A percentile compares a stretch with the other conserved stretches of the same genome.
These are phyloP conservation scores for Pythium plurisporium DNA, from an alignment of 352 stramenopile species.

Conservation along the genomic window DNA sequence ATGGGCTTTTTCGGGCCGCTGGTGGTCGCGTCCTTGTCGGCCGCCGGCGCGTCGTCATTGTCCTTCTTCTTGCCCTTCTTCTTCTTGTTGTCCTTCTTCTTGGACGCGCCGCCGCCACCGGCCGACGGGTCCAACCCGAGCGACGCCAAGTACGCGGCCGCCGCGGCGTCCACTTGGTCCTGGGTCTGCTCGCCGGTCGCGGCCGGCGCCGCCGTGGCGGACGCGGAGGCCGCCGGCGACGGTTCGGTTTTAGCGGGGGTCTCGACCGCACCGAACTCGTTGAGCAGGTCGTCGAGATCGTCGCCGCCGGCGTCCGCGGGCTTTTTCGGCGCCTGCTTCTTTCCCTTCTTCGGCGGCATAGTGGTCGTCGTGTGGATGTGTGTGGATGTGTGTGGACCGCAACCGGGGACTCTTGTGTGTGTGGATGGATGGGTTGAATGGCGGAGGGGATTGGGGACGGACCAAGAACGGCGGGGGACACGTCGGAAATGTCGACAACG, in stretches of 20 bases:
- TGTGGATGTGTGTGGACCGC: not conserved
- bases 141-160: constrained; percentile 70
- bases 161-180: constrained; percentile 56
- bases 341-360: constrained; percentile 84
- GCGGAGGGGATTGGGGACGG: too few species aligned
- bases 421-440: constrained; percentile 1
- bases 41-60: not conserved
- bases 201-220: constrained; percentile 12
- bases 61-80: constrained; percentile 64
- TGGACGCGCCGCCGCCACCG: constrained; percentile 61
- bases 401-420: not conserved
- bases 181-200: constrained; percentile 10
- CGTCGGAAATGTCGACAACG: not conserved
- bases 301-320: constrained; percentile 32
- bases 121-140: constrained; percentile 58
- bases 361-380: not conserved
- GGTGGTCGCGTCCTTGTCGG: not conserved
- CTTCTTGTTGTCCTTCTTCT: constrained; percentile 87
- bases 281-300: constrained; percentile 71
- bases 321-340: constrained; percentile 47
- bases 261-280: constrained; percentile 46
- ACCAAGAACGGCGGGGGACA: not conserved
- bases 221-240: constrained; percentile 29
- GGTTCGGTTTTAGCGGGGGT: constrained; percentile 2
- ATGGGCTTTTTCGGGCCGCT: constrained; percentile 55